Base-by-base conservation (phyloP, 371 early-diverging fungal genomes). In the Apophysomyces ossiformis region DNA sequence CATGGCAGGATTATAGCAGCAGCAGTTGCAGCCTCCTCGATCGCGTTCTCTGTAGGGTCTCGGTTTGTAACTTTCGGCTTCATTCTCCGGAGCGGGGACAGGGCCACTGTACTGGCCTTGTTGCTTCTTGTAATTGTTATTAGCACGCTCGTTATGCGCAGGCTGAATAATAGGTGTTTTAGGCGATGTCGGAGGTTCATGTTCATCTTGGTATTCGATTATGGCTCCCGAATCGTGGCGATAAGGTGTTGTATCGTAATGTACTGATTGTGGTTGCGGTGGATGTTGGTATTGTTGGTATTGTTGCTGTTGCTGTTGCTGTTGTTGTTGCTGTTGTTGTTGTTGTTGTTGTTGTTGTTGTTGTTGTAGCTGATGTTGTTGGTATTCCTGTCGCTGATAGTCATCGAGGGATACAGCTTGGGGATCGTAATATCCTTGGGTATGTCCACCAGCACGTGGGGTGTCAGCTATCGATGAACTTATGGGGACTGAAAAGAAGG, bases 1-100 rank as follows among this genome's bases (percentile, higher is more conserved):
- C 63, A 67, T 65, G 3, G 64, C 74, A 7, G 74, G 70, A 44
- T 68, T 68, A 47, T 68, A 73, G 57, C 68, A 70, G 58, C 70
- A 69, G 58, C 71, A 69, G 61, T 57, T 61, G 56, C 70, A 64
- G 1, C 64, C 61, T 15, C 60, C 57, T 32, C 64, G 21, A 37
- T 65, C 63, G 57, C 44, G 60, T 46, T 58, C 60, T 39, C 60
- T 39, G 43, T 68, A 66, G 18, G 62, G 38, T 58, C 65, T 68
- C 21, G 70, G 68, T 39, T 38, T 35, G 41, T 70, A 66, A 5
- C 69, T 37, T 16, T 65, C 67, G 9, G 73, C 73, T 54, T 73
- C 73, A 36, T 69, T 57, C 16, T 64, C 67, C 37, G 73, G 69
- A 13, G 69, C 69, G 1, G 66, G 43, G 3, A 69, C 21, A 57